Evolutionary conservation across 768 basidiomycete genomes (phyloP).

Genomic region (Phylloporus sp.): DNA sequence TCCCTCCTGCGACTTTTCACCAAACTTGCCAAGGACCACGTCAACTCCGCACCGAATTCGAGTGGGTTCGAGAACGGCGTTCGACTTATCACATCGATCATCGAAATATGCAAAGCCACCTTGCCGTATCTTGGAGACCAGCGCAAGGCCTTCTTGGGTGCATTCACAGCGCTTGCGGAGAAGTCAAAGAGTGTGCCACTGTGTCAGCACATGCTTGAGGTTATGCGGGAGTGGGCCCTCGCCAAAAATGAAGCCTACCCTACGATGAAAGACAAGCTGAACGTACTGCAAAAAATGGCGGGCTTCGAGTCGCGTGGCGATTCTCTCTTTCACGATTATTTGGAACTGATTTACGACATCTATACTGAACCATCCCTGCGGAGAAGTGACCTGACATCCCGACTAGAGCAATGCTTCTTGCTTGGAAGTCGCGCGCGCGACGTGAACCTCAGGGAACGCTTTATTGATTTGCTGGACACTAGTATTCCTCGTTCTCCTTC

Average conservation of each 20-base stretch:
- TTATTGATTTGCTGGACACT: constrained; percentile 85
- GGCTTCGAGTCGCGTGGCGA: constrained; percentile 77
- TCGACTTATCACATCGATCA: constrained; percentile 65
- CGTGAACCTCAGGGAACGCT: constrained; percentile 68
- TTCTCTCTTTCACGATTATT: constrained; percentile 73
- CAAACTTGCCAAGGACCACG: constrained; percentile 85
- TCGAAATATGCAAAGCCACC: constrained; percentile 81
- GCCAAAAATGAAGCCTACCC: constrained; percentile 81
- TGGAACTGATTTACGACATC: constrained; percentile 89
- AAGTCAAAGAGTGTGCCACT: constrained; percentile 79
- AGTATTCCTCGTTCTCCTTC: constrained; percentile 81
- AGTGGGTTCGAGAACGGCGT: constrained; percentile 55
- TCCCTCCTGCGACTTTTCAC: constrained; percentile 79
- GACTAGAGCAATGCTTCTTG: constrained; percentile 89
- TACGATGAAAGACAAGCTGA: constrained; percentile 93
- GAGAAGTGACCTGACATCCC: constrained; percentile 88
- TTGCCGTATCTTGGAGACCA: constrained; percentile 84
- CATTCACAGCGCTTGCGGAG: constrained; percentile 77
- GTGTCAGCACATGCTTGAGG: constrained; percentile 80
- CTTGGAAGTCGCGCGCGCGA: constrained; percentile 87
- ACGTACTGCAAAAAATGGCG: constrained; percentile 82
- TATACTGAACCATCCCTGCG: constrained; percentile 84
- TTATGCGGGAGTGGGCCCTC: constrained; percentile 87
- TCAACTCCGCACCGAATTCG: constrained; percentile 46
- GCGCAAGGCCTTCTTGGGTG: constrained; percentile 71